A percentile compares a stretch with the other conserved stretches of the same genome.
Conservation (phyloP, 2,329 filamentous ascomycete species). For the Tolypocladium cylindrosporum region DNA sequence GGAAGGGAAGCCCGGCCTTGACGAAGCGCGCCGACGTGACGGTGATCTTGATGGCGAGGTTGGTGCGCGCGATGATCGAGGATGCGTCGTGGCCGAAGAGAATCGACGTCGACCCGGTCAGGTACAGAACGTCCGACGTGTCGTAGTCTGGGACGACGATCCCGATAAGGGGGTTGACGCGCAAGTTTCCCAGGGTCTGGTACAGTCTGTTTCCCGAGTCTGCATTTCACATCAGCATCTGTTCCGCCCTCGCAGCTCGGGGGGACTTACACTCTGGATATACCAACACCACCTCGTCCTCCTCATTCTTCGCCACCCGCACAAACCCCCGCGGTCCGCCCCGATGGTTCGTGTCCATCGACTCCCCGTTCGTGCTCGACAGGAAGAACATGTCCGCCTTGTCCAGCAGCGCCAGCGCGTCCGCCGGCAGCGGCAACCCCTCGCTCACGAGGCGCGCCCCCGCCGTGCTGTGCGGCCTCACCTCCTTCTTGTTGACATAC, state of each 20-base stretch:
- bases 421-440: constrained; percentile 33
- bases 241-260: background rate
- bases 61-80: constrained; percentile 54
- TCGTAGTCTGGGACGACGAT: constrained; percentile 65
- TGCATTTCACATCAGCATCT: constrained; percentile 5
- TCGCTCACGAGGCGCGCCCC: constrained; percentile 37
- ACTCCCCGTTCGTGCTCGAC: constrained; percentile 51
- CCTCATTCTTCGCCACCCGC: constrained; percentile 50
- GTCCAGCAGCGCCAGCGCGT: constrained; percentile 48
- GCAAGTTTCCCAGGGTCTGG: constrained; percentile 72
- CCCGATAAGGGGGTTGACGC: constrained; percentile 55
- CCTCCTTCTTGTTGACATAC: constrained; percentile 67
- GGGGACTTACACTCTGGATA: constrained; percentile 61
- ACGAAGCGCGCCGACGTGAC: constrained; percentile 55
- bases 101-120: constrained; percentile 59
- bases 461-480: constrained; percentile 35
- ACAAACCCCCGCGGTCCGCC: constrained; percentile 69
- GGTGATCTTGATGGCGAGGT: constrained; percentile 61
- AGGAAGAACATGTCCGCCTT: constrained; percentile 71
- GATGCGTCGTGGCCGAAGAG: constrained; percentile 55
- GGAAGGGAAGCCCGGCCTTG: constrained; percentile 55
- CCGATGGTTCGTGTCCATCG: constrained; percentile 79
- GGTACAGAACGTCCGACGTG: constrained; percentile 62
- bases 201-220: constrained; percentile 75
- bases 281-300: constrained; percentile 39